phyloP scores from a whole-genome alignment of 805 yeast genomes.

The Pichia thaimueangensis region DNA sequence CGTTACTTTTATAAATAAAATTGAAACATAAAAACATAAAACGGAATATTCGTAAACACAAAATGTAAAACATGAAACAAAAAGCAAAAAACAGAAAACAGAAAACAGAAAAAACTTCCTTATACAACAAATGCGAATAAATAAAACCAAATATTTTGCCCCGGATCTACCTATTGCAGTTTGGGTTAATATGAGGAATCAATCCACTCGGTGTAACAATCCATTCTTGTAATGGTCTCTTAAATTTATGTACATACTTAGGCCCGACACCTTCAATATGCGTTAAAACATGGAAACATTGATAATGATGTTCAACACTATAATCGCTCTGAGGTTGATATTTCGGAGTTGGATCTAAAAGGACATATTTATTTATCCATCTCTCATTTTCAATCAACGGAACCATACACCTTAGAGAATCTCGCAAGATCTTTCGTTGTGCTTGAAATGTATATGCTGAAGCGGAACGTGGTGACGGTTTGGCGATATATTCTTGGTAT shows the following conservation, averaged over 20 bases:
- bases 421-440: slow-evolving; percentile 25
- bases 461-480: neutral
- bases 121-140: neutral
- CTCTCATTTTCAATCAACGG: slow-evolving; percentile 28
- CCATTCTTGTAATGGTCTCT: slow-evolving; percentile 28
- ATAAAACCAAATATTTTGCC: no score
- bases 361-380: slow-evolving; percentile 30
- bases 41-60: no score
- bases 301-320: slow-evolving; percentile 7
- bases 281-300: slow-evolving; percentile 9
- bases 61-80: no score
- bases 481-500: slow-evolving; percentile 12
- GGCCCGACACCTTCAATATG: slow-evolving; percentile 11
- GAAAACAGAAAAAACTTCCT: no score
- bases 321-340: slow-evolving; percentile 13
- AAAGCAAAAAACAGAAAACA: no score
- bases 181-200: slow-evolving; percentile 22
- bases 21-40: no score
- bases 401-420: slow-evolving; percentile 31
- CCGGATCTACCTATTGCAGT: neutral
- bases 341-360: slow-evolving; percentile 17
- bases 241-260: slow-evolving; percentile 11
- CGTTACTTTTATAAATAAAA: no score
- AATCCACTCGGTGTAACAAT: slow-evolving; percentile 30
- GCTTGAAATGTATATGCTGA: slow-evolving; percentile 17